Base-by-base conservation (phyloP, 306 rosid genomes). In the Amphicarpaea edgeworthii region DNA sequence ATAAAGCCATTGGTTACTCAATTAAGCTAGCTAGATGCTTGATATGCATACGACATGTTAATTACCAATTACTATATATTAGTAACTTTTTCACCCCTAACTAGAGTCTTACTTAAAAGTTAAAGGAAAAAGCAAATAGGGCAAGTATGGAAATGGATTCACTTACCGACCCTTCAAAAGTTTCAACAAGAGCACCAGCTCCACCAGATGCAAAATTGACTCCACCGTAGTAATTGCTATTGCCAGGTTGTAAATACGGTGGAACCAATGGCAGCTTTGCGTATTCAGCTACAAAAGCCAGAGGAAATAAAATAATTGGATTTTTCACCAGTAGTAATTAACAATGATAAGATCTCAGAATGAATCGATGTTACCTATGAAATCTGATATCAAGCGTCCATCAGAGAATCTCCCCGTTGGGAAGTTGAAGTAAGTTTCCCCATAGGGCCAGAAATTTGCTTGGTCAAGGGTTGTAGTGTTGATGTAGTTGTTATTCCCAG, bases 391-490 rank as follows among this genome's bases (percentile, higher is more conserved):
- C 84, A 94, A 83, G 7, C 98, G 89, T 26, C 98, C 98, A 68
- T 94, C 97, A 57, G 92, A 91, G 79, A 94, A 94, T 78, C 98
- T 84, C 5, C 98, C 98, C 0, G 98, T 94, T 0, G 98, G 96
- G 60, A 87, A 88, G 4, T 85, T 72, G 83, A 91, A 94, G 85
- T 68, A 88, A 20, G 95, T 88, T 71, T 87, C 83, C 4, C 98
- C 98, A 9, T 94, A 94, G 21, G 98, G 98, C 88, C 79, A 87
- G 96, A 94, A 94, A 75, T 94, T 91, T 15, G 98, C 98, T 82
- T 94, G 98, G 85, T 90, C 97, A 2, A 86, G 85, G 45, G 90
- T 68, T 59, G 98, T 78, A 4, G 98, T 90, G 89, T 91, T 90
- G 79, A 94, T 94, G 95, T 91, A 94, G 42, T 91, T 94, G 90